Base-by-base conservation (phyloP, 192 early-diverging fungal species). In the Paraglomus occultum region DNA sequence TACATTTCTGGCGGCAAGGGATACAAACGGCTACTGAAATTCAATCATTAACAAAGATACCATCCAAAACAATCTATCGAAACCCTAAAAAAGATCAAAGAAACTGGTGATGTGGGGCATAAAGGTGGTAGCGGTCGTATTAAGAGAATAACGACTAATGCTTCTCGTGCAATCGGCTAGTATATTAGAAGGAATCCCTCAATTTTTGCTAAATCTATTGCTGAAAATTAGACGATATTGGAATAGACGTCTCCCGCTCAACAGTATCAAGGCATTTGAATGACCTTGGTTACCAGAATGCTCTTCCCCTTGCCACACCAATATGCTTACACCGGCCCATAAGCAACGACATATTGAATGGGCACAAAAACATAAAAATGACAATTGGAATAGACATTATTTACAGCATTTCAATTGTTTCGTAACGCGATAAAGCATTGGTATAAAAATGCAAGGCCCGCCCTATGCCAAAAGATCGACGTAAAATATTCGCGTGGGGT, bases 371-470 rank as follows among this genome's bases (percentile, higher is more conserved):
- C 58, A 61, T 23, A 14, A 43, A 22, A 61, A 61, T 61, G 17
- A 14, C 11, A 22, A 61, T 60, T 60, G 38, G 12, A 23, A 18
- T 23, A 60, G 11, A 42, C 38, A 38, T 18, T 62, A 31, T 62
- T 62, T 62, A 63, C 58, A 61, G 58, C 58, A 42, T 61, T 61
- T 61, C 58, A 61, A 61, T 42, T 61, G 18, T 61, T 61, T 23
- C 8, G 31, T 8, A 61, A 61, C 38, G 4, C 58, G 44, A 61
- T 61, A 43, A 6, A 39, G 44, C 18, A 61, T 11, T 61, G 31
- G 39, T 61, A 61, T 42, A 61, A 61, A 23, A 39, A 43, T 11
- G 6, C 9, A 39, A 42, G 58, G 9, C 58, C 44, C 8, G 22
- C 12, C 58, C 31, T n/a, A 22, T 23, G 9, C 58, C 39, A 11